Evolutionary conservation across 2,329 filamentous ascomycete species (phyloP), one percentile per base, ranked within the genome.

Genomic region (Microcyclosporella mali): DNA sequence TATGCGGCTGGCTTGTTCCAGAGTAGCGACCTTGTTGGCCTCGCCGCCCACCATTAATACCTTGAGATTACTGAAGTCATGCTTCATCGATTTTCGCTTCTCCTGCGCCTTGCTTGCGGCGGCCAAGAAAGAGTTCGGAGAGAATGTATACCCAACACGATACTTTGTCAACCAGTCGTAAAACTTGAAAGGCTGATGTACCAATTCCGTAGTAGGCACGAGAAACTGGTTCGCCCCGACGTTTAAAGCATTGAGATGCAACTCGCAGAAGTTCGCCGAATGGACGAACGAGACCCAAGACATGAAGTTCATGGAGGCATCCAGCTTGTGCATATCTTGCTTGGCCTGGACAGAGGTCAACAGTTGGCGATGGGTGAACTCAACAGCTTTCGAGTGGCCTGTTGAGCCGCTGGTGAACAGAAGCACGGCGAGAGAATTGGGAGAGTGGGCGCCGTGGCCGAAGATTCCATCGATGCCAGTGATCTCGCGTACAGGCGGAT

Each of bases 191-290:
- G 66, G 77, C 35, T 56, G 55, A 31, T 59, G 45, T 0, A 72
- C 45, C 2, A 77, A 38, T 12, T 71, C 65, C 1, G 62, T 50
- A 0, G 70, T 60, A 1, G 53, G 57, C 3, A 74, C 62, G 41
- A 75, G 72, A 9, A 77, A 51, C 50, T 78, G 73, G 33, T 67
- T 57, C 1, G 61, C 57, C 4, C 64, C 63, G 1, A 66, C 47
- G 21, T 47, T 60, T 33, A 77, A 52, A 1, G 75, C 71, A 11
- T 68, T 67, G 0, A 79, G 53, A 49, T 79, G 76, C 12, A 73
- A 68, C 39, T 81, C 71, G 1, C 65, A 60, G 2, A 81, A 56
- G 45, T 60, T 69, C 0, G 70, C 76, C 9, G 77, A 73, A 43
- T 79, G 77, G 46, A 79, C 74, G 7, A 78, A 57, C 0, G 66